phyloP scores from a whole-genome alignment of 2,329 filamentous ascomycete genomes.

The Penicillium sp. region DNA sequence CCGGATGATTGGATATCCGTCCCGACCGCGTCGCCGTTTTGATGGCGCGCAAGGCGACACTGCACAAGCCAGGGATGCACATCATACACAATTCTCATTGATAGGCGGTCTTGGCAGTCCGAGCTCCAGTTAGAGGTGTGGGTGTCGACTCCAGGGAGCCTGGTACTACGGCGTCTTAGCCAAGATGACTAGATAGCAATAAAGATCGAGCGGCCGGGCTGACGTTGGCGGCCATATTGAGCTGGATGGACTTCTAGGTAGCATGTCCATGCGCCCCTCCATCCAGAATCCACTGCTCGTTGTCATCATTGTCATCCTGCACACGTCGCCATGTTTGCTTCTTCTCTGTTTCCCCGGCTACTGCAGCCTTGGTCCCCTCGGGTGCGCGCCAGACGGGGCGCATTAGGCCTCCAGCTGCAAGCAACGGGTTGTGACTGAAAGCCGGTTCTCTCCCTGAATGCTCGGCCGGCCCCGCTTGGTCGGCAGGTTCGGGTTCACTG shows the following conservation, averaged over 20 bases:
- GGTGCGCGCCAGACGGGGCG: slow-evolving; percentile 48
- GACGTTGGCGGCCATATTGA: background rate
- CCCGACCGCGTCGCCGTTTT: background rate
- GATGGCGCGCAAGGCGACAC: background rate
- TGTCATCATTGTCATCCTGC: slow-evolving; percentile 50
- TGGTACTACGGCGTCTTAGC: background rate
- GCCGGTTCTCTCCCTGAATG: slow-evolving; percentile 30
- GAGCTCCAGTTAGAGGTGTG: background rate
- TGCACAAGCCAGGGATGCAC: background rate
- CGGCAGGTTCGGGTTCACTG: slow-evolving; percentile 17
- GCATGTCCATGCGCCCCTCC: slow-evolving; percentile 43
- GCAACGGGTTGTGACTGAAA: slow-evolving; percentile 48
- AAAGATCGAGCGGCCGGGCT: background rate
- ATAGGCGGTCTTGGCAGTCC: background rate
- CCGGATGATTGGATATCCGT: slow-evolving; percentile 1
- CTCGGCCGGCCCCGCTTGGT: slow-evolving; percentile 12
- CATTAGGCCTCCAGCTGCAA: slow-evolving; percentile 45
- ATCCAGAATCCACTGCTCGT: slow-evolving; percentile 51
- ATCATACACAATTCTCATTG: background rate
- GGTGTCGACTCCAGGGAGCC: background rate
- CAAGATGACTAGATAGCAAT: background rate
- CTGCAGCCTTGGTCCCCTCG: slow-evolving; percentile 27
- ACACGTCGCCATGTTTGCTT: slow-evolving; percentile 50
- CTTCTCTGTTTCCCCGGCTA: slow-evolving; percentile 30
- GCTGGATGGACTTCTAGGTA: background rate